Base-by-base conservation (phyloP, 75 land plant genomes). In the Picea sitchensis region DNA sequence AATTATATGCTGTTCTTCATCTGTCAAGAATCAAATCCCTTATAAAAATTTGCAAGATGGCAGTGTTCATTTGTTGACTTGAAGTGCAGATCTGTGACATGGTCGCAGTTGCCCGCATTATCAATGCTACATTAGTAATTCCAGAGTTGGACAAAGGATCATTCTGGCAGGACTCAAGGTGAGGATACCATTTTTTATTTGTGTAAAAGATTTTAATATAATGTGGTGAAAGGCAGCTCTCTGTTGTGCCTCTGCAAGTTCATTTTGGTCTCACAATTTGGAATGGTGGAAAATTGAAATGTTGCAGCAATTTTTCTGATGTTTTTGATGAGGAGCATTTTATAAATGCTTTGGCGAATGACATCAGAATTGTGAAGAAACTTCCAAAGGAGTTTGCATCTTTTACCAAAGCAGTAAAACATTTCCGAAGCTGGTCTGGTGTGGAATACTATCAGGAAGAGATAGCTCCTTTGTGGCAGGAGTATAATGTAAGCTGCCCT, bases 101-200 rank as follows among this genome's bases (percentile, higher is more conserved):
- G 99, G 99, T 96, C 57, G 99, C 98, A 38, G 99, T 96, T 41
- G 99, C 99, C 21, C 92, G 89, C 64, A 90, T 96, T 12, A 85
- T 96, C 65, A 96, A 96, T 90, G 99, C 98, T 47, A 96, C 99
- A 12, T 80, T 96, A 68, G 99, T 96, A 4, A 93, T 96, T 82
- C 99, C 99, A 85, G 93, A 96, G 84, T 88, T 96, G 17, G 99
- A 96, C 86, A 95, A 91, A 75, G 87, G 87, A 36, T 96, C 99
- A 59, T 96, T 93, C 79, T 96, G 99, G 99, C 88, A 88, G 83
- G 99, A 96, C 82, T 84, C 93, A n/a, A 96, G 99, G 99, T 95
- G 61, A 34, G 13, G 34, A 65, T 57, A 63, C 31, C 17, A 4
- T 75, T 20, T 58, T 38, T 58, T n/a, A 44, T 71, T 41, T n/a